phyloP scores from a whole-genome alignment of 768 basidiomycete species.

The Russula emetica region DNA sequence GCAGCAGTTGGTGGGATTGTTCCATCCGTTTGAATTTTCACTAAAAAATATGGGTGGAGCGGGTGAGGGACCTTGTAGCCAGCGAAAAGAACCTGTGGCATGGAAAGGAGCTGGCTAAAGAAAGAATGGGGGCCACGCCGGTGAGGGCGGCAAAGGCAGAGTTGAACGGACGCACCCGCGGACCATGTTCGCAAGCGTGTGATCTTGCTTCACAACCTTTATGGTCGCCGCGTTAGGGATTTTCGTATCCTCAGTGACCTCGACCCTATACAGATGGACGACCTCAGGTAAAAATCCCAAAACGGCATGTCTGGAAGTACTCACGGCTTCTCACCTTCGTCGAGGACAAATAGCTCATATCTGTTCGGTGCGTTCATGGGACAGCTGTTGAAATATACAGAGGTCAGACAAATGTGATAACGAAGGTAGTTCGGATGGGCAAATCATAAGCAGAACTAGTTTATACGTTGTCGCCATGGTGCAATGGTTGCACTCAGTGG shows the following conservation, averaged over 20 bases:
- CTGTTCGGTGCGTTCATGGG: slow-evolving; percentile 92
- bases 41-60: slow-evolving; percentile 86
- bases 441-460: slow-evolving; percentile 31
- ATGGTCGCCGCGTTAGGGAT: slow-evolving; percentile 97
- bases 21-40: slow-evolving; percentile 96
- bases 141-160: neutral
- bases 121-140: neutral
- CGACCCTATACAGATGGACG: slow-evolving; percentile 54
- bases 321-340: slow-evolving; percentile 92
- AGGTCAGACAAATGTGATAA: slow-evolving; percentile 9
- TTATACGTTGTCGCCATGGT: slow-evolving; percentile 33
- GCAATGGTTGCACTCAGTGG: slow-evolving; percentile 39
- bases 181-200: slow-evolving; percentile 96
- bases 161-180: slow-evolving; percentile 63
- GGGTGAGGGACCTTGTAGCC: slow-evolving; percentile 99
- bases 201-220: slow-evolving; percentile 93
- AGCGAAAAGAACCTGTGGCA: slow-evolving; percentile 87
- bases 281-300: slow-evolving; percentile 16
- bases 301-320: slow-evolving; percentile 36
- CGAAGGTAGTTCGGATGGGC: neutral
- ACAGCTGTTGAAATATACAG: slow-evolving; percentile 6
- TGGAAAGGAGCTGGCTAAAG: slow-evolving; percentile 79
- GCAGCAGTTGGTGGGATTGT: slow-evolving; percentile 73
- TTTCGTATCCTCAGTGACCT: slow-evolving; percentile 92
- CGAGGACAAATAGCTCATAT: slow-evolving; percentile 85